These are phyloP conservation scores for Gymnopilus dilepis DNA, from an alignment of 768 basidiomycete genomes.

Conservation along the genomic window DNA sequence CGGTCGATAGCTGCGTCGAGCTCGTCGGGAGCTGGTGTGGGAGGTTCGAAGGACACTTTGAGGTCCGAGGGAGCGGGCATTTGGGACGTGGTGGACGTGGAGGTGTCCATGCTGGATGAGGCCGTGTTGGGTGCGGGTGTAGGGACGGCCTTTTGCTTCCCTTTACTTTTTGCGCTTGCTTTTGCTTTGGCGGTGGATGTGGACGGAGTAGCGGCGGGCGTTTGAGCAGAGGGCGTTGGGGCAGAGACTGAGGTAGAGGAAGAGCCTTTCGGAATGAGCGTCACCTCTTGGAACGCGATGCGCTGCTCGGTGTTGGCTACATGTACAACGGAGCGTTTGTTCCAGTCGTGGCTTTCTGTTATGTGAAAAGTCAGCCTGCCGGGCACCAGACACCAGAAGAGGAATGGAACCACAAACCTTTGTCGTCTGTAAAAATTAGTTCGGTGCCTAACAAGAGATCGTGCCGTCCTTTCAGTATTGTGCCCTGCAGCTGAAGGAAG, in stretches of 20 bases:
- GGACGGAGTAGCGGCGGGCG: too few species aligned
- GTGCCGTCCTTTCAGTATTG: conserved; percentile 73
- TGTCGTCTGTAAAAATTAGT: conserved; percentile 72
- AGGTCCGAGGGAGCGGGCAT: neutral
- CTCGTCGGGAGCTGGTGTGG: conserved; percentile 9
- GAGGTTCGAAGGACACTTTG: conserved; percentile 10
- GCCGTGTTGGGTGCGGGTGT: neutral
- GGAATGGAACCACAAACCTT: conserved; percentile 38
- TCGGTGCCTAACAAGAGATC: conserved; percentile 76
- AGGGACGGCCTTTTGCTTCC: conserved; percentile 16
- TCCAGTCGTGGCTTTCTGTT: conserved; percentile 49
- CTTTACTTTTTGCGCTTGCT: conserved; percentile 5
- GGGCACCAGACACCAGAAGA: too few species aligned
- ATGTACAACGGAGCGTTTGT: conserved; percentile 56
- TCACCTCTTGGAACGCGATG: conserved; percentile 75
- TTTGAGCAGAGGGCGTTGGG: neutral
- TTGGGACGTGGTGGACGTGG: neutral
- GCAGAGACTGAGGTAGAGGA: neutral
- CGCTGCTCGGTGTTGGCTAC: conserved; percentile 70
- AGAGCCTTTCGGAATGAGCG: conserved; percentile 49
- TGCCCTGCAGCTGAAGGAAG: conserved; percentile 77
- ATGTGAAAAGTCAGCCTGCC: too few species aligned
- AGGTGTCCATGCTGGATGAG: too few species aligned
- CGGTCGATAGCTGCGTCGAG: conserved; percentile 27
- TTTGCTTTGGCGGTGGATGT: too few species aligned